These are phyloP conservation scores for Schoenoplectus triqueter DNA, from an alignment of 202 grass and related monocot genomes.

Conservation along the genomic window DNA sequence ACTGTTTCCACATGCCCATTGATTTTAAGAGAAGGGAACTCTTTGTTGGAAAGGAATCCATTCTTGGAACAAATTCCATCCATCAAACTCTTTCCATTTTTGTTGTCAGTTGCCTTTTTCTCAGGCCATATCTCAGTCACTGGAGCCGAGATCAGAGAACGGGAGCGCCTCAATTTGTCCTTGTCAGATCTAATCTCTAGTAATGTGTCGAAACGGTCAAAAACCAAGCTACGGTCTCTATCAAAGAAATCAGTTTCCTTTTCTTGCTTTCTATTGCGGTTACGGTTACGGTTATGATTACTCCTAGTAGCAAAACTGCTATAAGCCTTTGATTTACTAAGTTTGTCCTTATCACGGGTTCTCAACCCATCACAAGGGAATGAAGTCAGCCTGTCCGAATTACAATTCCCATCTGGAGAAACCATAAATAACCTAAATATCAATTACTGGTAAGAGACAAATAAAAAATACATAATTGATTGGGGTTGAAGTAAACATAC, in stretches of 20 bases:
- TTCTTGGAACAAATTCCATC: slow-evolving; percentile 53
- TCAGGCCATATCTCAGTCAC: slow-evolving; percentile 37
- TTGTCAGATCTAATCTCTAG: slow-evolving; percentile 45
- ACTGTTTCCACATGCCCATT: slow-evolving; percentile 50
- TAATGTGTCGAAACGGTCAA: slow-evolving; percentile 37
- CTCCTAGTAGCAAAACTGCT: slow-evolving; percentile 62
- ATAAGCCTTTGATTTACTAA: slow-evolving; percentile 70
- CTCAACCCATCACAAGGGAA: slow-evolving; percentile 44
- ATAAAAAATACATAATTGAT: slow-evolving; percentile 23
- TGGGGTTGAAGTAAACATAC: slow-evolving; percentile 18
- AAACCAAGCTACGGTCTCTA: slow-evolving; percentile 57
- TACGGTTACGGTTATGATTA: slow-evolving; percentile 39
- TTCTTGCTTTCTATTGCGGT: slow-evolving; percentile 55
- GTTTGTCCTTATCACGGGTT: slow-evolving; percentile 40
- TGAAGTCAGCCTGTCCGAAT: slow-evolving; percentile 49
- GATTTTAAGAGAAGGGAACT: slow-evolving; percentile 71
- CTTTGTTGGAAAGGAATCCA: slow-evolving; percentile 59
- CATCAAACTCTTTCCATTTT: slow-evolving; percentile 35
- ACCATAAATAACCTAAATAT: background rate
- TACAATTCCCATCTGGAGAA: slow-evolving; percentile 49
- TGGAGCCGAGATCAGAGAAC: slow-evolving; percentile 46
- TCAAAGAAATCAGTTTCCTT: slow-evolving; percentile 58
- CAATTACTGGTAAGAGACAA: slow-evolving; percentile 23
- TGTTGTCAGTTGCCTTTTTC: slow-evolving; percentile 45
- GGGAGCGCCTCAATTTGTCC: slow-evolving; percentile 62